Percentiles rank a stretch among this genome's conserved stretches.
phyloP scores from a whole-genome alignment of 2,329 filamentous ascomycete species.

The Penicillium decumbens region DNA sequence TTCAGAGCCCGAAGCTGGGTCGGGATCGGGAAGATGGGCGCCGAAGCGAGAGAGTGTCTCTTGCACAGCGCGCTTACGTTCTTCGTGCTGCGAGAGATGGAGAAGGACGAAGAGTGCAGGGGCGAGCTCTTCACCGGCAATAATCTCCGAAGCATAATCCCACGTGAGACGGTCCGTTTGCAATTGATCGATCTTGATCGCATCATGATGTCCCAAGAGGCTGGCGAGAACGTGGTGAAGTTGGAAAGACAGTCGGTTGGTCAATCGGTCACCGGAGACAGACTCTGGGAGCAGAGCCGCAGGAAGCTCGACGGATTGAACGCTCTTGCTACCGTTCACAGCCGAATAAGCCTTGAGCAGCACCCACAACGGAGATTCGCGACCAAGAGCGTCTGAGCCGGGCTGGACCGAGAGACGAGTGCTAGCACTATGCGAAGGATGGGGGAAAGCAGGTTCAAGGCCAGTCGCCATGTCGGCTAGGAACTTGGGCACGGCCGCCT shows the following conservation, averaged over 20 bases:
- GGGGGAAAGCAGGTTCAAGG: constrained; percentile 63
- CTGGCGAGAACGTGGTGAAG: constrained; percentile 63
- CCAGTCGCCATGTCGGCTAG: constrained; percentile 67
- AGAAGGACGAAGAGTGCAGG: constrained; percentile 72
- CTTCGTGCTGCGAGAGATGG: constrained; percentile 61
- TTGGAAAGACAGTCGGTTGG: constrained; percentile 78
- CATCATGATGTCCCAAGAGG: constrained; percentile 43
- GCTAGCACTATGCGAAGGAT: constrained; percentile 65
- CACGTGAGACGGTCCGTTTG: constrained; percentile 64
- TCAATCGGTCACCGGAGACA: constrained; percentile 67
- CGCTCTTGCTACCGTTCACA: constrained; percentile 25
- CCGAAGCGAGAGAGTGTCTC: constrained; percentile 72
- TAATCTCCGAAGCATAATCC: constrained; percentile 53
- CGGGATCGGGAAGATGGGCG: constrained; percentile 56
- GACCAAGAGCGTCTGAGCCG: constrained; percentile 51
- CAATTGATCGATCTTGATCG: constrained; percentile 51
- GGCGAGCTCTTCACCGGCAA: constrained; percentile 60
- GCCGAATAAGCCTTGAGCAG: constrained; percentile 73
- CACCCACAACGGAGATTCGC: constrained; percentile 78
- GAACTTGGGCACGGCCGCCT: constrained; percentile 68
- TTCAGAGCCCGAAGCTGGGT: constrained; percentile 44
- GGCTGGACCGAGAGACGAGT: constrained; percentile 57
- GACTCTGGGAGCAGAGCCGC: constrained; percentile 71
- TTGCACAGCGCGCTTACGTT: constrained; percentile 64
- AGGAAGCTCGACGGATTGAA: constrained; percentile 52